A percentile compares a stretch with the other conserved stretches of the same genome.
phyloP scores from a whole-genome alignment of 192 early-diverging fungal species.

The Entomortierella parvispora region DNA sequence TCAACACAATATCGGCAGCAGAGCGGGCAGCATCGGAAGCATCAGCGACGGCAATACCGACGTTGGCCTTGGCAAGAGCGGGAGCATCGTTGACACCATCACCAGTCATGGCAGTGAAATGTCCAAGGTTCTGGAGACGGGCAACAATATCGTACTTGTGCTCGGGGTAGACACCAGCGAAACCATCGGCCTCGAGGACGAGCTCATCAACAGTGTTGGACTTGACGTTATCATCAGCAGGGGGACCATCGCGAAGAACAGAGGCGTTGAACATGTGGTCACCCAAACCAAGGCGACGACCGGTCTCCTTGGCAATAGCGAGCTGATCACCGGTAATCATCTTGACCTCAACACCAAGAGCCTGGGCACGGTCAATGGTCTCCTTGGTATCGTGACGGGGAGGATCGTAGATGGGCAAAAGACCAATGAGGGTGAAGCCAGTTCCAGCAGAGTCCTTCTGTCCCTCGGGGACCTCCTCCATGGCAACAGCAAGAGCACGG shows the following conservation, averaged over 20 bases:
- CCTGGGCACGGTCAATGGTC: slow-evolving; percentile 78
- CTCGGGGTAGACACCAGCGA: slow-evolving; percentile 85
- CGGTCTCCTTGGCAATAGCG: slow-evolving; percentile 63
- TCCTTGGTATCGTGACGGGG: slow-evolving; percentile 84
- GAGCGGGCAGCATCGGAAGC: slow-evolving; percentile 81
- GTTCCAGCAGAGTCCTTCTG: slow-evolving; percentile 66
- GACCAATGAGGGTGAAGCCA: slow-evolving; percentile 75
- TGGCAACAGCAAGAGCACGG: slow-evolving; percentile 81
- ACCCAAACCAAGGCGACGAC: slow-evolving; percentile 75
- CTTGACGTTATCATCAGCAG: slow-evolving; percentile 57
- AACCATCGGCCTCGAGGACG: slow-evolving; percentile 53
- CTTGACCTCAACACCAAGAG: slow-evolving; percentile 86
- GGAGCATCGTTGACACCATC: slow-evolving; percentile 89
- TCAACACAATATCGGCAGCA: slow-evolving; percentile 82
- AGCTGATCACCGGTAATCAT: slow-evolving; percentile 94
- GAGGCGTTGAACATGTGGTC: slow-evolving; percentile 72
- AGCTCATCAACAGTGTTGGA: slow-evolving; percentile 51
- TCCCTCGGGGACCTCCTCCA: slow-evolving; percentile 70
- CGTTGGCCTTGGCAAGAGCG: slow-evolving; percentile 78
- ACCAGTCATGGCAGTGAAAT: slow-evolving; percentile 91
- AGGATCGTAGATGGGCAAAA: slow-evolving; percentile 82
- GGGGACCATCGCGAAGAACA: slow-evolving; percentile 71
- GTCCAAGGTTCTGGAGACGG: slow-evolving; percentile 82
- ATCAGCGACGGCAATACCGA: slow-evolving; percentile 84
- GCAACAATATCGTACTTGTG: slow-evolving; percentile 98